Evolutionary conservation across 257 asterid species (phyloP).

Genomic region (Solanum acaule): DNA sequence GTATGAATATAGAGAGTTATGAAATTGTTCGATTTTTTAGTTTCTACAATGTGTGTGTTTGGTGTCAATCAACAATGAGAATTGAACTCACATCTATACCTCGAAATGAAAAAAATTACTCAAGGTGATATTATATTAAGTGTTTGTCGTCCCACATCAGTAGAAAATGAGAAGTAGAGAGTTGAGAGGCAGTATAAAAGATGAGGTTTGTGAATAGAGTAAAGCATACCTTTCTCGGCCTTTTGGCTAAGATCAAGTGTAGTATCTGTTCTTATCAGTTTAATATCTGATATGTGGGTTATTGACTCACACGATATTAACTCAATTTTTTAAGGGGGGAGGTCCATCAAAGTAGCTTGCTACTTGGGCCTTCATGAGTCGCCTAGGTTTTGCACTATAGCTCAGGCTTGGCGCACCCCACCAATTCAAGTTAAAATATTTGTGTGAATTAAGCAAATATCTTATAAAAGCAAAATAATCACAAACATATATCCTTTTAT

Average conservation of each 20-base stretch:
- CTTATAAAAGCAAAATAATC: not conserved
- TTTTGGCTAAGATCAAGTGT: constrained; percentile 43
- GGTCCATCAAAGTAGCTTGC: not conserved
- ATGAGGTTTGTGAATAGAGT: rapidly evolving
- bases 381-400: not conserved
- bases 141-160: not conserved
- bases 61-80: not conserved
- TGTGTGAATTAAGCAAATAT: not conserved
- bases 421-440: not conserved
- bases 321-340: constrained; percentile 8
- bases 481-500: not conserved
- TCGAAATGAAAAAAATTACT: not conserved
- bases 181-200: not conserved
- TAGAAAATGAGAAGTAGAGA: not conserved
- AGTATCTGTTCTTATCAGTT: constrained; percentile 33
- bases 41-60: not conserved
- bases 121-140: not conserved
- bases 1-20: not conserved
- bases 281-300: not conserved
- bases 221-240: constrained; percentile 32
- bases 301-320: constrained; percentile 14
- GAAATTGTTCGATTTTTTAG: not conserved
- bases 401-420: not conserved
- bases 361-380: not conserved
- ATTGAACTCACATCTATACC: not conserved